Evolutionary conservation across 192 early-diverging fungal species (phyloP).

Genomic region (Chytriomyces sp.): DNA sequence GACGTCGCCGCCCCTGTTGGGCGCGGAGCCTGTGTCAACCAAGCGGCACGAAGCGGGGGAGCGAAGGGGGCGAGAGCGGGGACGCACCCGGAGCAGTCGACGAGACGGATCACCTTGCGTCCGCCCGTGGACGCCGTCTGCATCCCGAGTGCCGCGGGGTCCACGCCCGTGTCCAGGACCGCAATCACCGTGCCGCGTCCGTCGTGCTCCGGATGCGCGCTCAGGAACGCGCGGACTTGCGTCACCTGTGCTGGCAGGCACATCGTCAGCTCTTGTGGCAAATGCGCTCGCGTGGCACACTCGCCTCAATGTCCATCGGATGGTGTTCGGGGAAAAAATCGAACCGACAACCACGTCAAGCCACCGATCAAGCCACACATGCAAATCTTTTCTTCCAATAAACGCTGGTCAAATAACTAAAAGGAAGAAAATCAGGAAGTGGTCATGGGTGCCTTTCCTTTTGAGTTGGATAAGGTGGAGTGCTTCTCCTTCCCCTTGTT

Average conservation of each 20-base stretch:
- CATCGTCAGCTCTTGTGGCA: too few species aligned
- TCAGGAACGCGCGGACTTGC: slow-evolving; percentile 78
- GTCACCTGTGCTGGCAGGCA: slow-evolving; percentile 59
- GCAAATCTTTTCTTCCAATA: too few species aligned
- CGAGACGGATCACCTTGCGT: slow-evolving; percentile 86
- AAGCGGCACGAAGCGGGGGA: not conserved
- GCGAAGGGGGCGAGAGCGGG: not conserved
- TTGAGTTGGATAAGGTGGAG: too few species aligned
- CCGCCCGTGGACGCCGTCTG: slow-evolving; percentile 82
- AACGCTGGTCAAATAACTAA: too few species aligned
- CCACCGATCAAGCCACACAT: too few species aligned
- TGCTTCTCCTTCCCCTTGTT: slow-evolving; percentile 7
- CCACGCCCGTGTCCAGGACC: slow-evolving; percentile 91
- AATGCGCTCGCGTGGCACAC: not conserved
- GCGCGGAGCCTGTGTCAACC: not conserved
- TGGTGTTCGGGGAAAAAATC: too few species aligned
- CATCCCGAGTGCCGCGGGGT: slow-evolving; percentile 89
- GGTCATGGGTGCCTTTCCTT: too few species aligned
- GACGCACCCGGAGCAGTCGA: slow-evolving; percentile 90
- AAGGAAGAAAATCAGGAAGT: too few species aligned
- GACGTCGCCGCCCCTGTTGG: not conserved
- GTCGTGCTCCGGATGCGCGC: slow-evolving; percentile 81
- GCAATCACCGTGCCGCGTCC: slow-evolving; percentile 88
- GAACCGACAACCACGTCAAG: too few species aligned
- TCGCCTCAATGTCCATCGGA: not conserved